phyloP scores from a whole-genome alignment of 1,139 yeast species.

The Sugiyamaella sp. region DNA sequence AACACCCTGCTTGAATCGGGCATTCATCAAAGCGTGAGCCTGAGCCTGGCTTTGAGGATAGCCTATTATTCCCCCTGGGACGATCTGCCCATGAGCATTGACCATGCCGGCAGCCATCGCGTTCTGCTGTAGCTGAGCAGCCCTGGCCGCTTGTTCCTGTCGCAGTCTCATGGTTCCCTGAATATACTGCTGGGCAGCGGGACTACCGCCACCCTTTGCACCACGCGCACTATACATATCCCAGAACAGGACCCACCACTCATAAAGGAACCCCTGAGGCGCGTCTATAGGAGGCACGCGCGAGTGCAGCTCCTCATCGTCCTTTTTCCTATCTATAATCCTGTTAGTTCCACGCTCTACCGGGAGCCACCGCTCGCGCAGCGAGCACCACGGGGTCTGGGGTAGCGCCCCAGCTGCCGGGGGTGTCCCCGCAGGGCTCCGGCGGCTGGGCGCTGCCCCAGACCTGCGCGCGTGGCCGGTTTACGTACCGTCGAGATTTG shows the following conservation, averaged over 20 bases:
- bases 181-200: slow-evolving; percentile 69
- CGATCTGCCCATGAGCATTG: slow-evolving; percentile 32
- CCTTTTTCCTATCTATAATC: slow-evolving; percentile 18
- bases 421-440: too few relatives aligned
- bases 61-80: slow-evolving; percentile 28
- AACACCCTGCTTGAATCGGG: slow-evolving; percentile 19
- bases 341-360: neutral
- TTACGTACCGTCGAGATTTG: slow-evolving; percentile 36
- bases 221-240: slow-evolving; percentile 84
- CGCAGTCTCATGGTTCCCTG: slow-evolving; percentile 59
- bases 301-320: slow-evolving; percentile 30
- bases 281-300: slow-evolving; percentile 52
- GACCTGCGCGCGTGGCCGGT: neutral
- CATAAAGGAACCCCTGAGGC: slow-evolving; percentile 83
- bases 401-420: neutral
- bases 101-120: slow-evolving; percentile 31
- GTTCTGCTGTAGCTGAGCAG: slow-evolving; percentile 41
- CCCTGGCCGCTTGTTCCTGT: slow-evolving; percentile 49
- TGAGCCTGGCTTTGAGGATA: slow-evolving; percentile 29
- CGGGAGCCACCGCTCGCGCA: too few relatives aligned
- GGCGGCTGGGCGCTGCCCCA: neutral
- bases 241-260: slow-evolving; percentile 98
- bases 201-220: slow-evolving; percentile 58
- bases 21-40: slow-evolving; percentile 26
- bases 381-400: slow-evolving; percentile 1